Base-by-base conservation (phyloP, 2,329 filamentous ascomycete species). In the Aphanocladium album region DNA sequence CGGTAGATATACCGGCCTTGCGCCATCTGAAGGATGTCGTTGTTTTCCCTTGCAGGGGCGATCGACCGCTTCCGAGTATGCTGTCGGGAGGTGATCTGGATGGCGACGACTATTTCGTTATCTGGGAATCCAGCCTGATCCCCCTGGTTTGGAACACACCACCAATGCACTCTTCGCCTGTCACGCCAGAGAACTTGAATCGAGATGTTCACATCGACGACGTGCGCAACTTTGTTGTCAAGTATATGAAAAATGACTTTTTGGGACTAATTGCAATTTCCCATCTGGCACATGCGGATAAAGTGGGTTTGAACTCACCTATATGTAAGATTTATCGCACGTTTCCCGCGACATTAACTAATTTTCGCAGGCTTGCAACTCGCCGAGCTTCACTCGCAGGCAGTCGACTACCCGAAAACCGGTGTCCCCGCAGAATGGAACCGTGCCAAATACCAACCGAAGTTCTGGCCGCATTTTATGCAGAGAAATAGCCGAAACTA, bases 71-170 rank as follows among this genome's bases (percentile, higher is more conserved):
- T 23, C 86, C 93, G 1, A 92, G 89, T 68, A 98, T 98, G 93
- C 92, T 95, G 64, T 96, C 95, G 4, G 95, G 95, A 2, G 95
- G 95, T 0, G 95, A 99, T 69, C 81, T 99, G 0, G 95, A 99
- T 69, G 95, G 95, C 0, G 95, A 99, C 68, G 95, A 99, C 70
- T 99, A 92, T 71, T 88, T 98, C 60, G 86, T 98, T 5, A 89
- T 97, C 50, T 99, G 95, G 93, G 93, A 99, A 66, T 72, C 80
- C 23, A 82, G 84, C 16, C 77, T 99, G 7, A 78, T 96, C 27
- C 91, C 91, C 0, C 65, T 73, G 1, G 76, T 83, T 55, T 90
- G 89, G 84, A 90, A 95, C 65, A 79, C 83, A 37, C 76, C 82
- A 0, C 88, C 95, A 0, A 96, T 98, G 91, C 81, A 89, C 64